A percentile compares a stretch with the other conserved stretches of the same genome.
These are phyloP conservation scores for Mycena crocata DNA, from an alignment of 768 basidiomycete species.

Conservation along the genomic window DNA sequence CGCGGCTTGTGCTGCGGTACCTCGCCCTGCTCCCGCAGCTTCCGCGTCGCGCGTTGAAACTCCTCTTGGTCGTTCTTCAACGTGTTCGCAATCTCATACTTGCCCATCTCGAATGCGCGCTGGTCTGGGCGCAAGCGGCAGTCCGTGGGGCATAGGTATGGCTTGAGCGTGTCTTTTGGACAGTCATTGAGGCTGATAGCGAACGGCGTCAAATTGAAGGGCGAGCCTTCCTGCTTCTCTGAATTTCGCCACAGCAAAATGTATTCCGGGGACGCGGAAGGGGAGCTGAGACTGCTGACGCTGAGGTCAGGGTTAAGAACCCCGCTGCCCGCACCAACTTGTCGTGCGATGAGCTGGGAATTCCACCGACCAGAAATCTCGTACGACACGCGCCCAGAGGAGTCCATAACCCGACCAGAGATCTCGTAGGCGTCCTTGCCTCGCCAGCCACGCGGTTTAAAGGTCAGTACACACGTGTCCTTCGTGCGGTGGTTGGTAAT, in stretches of 20 bases:
- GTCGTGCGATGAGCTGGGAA: constrained; percentile 90
- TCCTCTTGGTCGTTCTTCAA: constrained; percentile 88
- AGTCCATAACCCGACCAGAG: constrained; percentile 82
- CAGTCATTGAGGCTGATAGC: constrained; percentile 94
- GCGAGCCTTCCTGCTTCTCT: constrained; percentile 77
- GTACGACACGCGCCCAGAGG: constrained; percentile 73
- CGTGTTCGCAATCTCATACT: constrained; percentile 85
- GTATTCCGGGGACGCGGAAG: constrained; percentile 70
- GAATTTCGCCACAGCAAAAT: constrained; percentile 95
- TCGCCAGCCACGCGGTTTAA: constrained; percentile 96
- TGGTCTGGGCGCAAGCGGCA: constrained; percentile 94
- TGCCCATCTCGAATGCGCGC: constrained; percentile 91
- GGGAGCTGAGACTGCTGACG: constrained; percentile 58
- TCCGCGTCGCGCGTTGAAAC: constrained; percentile 78
- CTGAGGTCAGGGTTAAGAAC: constrained; percentile 79
- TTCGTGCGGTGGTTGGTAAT: constrained; percentile 91
- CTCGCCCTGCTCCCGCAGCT: constrained; percentile 79
- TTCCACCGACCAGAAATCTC: constrained; percentile 98
- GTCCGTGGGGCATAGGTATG: constrained; percentile 89
- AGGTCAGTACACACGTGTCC: constrained; percentile 89
- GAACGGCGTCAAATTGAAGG: constrained; percentile 96
- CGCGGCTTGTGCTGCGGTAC: constrained; percentile 80
- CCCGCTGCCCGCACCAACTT: constrained; percentile 68
- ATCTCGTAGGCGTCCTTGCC: constrained; percentile 94
- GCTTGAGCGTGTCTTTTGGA: constrained; percentile 73